Conservation (phyloP, 1,284 basidiomycete species). For the Psilocybe mexicana region DNA sequence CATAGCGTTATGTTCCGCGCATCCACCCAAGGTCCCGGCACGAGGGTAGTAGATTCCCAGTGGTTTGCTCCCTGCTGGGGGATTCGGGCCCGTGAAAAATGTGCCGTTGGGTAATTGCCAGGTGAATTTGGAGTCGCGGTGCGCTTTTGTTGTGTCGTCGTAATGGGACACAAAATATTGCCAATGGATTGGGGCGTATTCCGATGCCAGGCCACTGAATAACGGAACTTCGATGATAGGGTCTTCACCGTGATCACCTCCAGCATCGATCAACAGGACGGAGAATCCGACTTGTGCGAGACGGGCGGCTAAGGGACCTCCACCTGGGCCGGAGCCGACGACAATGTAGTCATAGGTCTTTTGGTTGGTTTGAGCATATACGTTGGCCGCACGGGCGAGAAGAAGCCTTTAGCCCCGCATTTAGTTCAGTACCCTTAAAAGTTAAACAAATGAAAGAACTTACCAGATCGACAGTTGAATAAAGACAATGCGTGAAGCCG, state of each 20-base stretch:
- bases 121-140: conserved; percentile 13
- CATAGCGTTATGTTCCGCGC: conserved; percentile 13
- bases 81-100: conserved; percentile 12
- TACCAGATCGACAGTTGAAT: too few species aligned
- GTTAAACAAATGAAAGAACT: too few species aligned
- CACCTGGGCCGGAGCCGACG: conserved; percentile 12
- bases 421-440: too few species aligned
- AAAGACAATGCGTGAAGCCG: too few species aligned
- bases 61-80: conserved; percentile 10
- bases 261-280: conserved; percentile 11
- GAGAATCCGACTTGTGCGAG: conserved; percentile 14
- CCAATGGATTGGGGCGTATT: conserved; percentile 13
- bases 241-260: conserved; percentile 11
- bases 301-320: conserved; percentile 11
- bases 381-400: not conserved
- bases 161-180: conserved; percentile 14
- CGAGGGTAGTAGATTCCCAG: conserved; percentile 13
- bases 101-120: conserved; percentile 9
- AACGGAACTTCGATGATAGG: conserved; percentile 8
- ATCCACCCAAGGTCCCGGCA: conserved; percentile 11
- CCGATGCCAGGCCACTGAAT: conserved; percentile 5
- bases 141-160: conserved; percentile 10
- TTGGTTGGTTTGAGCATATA: not conserved
- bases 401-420: not conserved
- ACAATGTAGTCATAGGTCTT: conserved; percentile 12